Conservation (phyloP, 257 asterid species). For the Solanum gandarillasii region DNA sequence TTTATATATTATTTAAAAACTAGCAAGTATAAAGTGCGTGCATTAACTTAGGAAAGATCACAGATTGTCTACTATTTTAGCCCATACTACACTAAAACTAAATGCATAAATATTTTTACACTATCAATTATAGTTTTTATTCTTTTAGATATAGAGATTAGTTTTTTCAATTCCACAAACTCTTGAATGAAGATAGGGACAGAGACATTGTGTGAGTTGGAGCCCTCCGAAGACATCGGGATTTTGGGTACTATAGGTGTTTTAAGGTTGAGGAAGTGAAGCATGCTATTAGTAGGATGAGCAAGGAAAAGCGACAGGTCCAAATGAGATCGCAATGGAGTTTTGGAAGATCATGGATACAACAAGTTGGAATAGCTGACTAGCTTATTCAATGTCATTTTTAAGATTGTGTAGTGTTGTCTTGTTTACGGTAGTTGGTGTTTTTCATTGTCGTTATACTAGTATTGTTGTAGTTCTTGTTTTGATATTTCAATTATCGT, state of each 20-base stretch:
- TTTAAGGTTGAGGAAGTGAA: not conserved
- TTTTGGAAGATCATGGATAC: not conserved
- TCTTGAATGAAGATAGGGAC: not conserved
- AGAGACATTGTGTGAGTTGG: not conserved
- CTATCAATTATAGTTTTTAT: no score
- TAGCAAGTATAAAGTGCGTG: not conserved
- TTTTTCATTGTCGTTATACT: not conserved
- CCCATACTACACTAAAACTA: not conserved
- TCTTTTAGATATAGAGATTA: not conserved
- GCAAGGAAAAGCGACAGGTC: not conserved
- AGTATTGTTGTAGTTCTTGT: not conserved
- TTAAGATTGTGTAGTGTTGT: not conserved
- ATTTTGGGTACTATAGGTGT: not conserved
- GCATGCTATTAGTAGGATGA: not conserved
- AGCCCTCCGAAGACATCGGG: no score
- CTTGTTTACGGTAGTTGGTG: not conserved
- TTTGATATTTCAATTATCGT: not conserved
- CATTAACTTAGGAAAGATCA: no score
- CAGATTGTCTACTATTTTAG: not conserved
- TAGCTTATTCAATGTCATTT: not conserved
- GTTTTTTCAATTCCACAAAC: not conserved
- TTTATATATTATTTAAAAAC: no score
- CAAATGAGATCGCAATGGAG: not conserved
- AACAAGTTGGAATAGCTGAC: not conserved
- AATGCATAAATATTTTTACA: not conserved